Evolutionary conservation across 2,329 filamentous ascomycete species (phyloP).

Genomic region (Monosporascus sp.): DNA sequence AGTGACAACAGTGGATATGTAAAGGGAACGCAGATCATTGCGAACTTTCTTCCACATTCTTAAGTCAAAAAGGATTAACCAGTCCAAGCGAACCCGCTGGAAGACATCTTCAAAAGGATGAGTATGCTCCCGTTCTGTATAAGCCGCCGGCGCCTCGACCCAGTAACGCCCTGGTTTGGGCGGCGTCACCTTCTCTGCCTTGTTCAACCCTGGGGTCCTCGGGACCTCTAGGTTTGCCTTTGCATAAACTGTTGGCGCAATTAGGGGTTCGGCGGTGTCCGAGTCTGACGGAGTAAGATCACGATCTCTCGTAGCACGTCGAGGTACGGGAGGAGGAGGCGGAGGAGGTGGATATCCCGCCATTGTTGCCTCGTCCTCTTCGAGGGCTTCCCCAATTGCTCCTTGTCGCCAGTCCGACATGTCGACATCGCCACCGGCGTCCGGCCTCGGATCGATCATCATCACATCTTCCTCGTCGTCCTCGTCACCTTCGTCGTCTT

Average conservation of each 20-base stretch:
- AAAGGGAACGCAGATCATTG: slow-evolving; percentile 84
- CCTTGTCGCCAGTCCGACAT: slow-evolving; percentile 42
- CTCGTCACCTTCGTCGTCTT: slow-evolving; percentile 59
- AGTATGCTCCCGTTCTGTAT: slow-evolving; percentile 55
- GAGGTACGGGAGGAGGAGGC: slow-evolving; percentile 51
- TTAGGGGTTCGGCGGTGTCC: slow-evolving; percentile 63
- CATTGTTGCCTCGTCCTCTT: slow-evolving; percentile 72
- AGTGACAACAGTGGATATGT: slow-evolving; percentile 92
- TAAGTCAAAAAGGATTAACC: slow-evolving; percentile 89
- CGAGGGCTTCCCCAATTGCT: slow-evolving; percentile 60
- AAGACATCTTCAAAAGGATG: slow-evolving; percentile 81
- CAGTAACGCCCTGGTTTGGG: slow-evolving; percentile 75
- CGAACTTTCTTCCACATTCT: slow-evolving; percentile 95
- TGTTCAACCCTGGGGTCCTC: slow-evolving; percentile 63
- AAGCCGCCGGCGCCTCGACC: slow-evolving; percentile 73
- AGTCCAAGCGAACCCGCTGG: slow-evolving; percentile 84
- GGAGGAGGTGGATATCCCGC: slow-evolving; percentile 67
- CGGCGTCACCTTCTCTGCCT: slow-evolving; percentile 37
- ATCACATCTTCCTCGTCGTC: slow-evolving; percentile 56
- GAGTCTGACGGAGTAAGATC: slow-evolving; percentile 68
- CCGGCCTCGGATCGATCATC: slow-evolving; percentile 49
- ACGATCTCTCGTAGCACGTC: slow-evolving; percentile 45
- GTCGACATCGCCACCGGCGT: slow-evolving; percentile 37
- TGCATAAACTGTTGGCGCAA: slow-evolving; percentile 55
- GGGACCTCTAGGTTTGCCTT: slow-evolving; percentile 71